These are phyloP conservation scores for Plectranthus barbatus DNA, from an alignment of 257 asterid species.

Conservation along the genomic window DNA sequence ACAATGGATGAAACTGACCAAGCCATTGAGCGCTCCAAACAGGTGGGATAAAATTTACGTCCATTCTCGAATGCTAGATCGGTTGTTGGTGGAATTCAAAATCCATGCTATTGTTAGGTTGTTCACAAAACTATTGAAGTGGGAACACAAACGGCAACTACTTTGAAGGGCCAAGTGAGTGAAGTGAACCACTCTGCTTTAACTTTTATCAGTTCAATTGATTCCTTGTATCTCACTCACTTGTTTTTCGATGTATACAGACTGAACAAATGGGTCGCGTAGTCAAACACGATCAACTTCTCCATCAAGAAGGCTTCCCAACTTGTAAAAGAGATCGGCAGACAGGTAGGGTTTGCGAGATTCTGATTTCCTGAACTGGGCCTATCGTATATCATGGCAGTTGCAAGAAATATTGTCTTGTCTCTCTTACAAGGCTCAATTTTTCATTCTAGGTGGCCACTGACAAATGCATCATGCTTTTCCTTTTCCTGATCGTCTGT, in stretches of 20 bases:
- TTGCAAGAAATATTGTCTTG: neutral
- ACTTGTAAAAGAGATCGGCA: conserved; percentile 97
- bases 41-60: conserved; percentile 34
- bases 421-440: conserved; percentile 2
- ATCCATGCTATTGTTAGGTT: conserved; percentile 45
- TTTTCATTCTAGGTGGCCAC: conserved; percentile 71
- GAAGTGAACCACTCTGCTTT: neutral
- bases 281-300: conserved; percentile 91
- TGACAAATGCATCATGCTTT: conserved; percentile 89
- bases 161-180: conserved; percentile 95
- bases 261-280: conserved; percentile 99
- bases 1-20: conserved; percentile 98
- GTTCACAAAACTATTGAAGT: conserved; percentile 97
- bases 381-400: neutral
- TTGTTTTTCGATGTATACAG: conserved; percentile 23
- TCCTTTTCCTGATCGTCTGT: conserved; percentile 78
- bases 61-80: conserved; percentile 8
- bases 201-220: neutral
- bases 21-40: conserved; percentile 98
- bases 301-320: conserved; percentile 92
- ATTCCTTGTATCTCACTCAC: conserved; percentile 13
- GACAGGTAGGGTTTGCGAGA: conserved; percentile 55
- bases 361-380: neutral
- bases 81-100: conserved; percentile 8
- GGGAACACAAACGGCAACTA: conserved; percentile 87